phyloP scores from a whole-genome alignment of 129 eudicot genomes.

The Erigeron canadensis region DNA sequence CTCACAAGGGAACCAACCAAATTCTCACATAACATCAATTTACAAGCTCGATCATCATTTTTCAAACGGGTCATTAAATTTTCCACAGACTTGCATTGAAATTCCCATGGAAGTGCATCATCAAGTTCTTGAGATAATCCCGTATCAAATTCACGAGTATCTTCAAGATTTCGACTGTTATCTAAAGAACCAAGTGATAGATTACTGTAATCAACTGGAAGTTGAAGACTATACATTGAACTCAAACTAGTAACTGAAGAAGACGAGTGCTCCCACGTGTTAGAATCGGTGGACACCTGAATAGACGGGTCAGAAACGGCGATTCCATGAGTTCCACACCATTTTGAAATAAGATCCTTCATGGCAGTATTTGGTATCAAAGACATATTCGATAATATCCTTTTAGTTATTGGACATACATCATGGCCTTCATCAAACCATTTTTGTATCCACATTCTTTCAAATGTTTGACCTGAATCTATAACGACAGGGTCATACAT shows the following conservation, averaged over 20 bases:
- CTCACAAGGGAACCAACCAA: conserved; percentile 45
- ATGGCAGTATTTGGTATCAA: conserved; percentile 54
- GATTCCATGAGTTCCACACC: conserved; percentile 50
- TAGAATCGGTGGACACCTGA: conserved; percentile 28
- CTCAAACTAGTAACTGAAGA: conserved; percentile 69
- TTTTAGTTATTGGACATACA: conserved; percentile 69
- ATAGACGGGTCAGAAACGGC: conserved; percentile 40
- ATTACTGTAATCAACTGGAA: conserved; percentile 65
- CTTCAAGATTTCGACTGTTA: conserved; percentile 29
- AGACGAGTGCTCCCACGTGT: conserved; percentile 51
- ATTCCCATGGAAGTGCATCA: conserved; percentile 67
- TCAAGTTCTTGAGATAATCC: conserved; percentile 42
- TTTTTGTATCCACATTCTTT: conserved; percentile 74
- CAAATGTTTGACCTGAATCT: conserved; percentile 77
- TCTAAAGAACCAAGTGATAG: conserved; percentile 58
- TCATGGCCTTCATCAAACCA: conserved; percentile 88
- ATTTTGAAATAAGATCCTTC: conserved; percentile 53
- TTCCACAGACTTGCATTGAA: conserved; percentile 55
- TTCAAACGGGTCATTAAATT: conserved; percentile 44
- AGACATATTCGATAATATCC: conserved; percentile 41
- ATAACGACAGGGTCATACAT: conserved; percentile 88
- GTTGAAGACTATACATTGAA: conserved; percentile 60
- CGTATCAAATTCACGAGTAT: conserved; percentile 28
- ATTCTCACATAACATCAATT: conserved; percentile 34
- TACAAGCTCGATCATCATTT: conserved; percentile 38